Evolutionary conservation across 106 monocot species (phyloP).

Genomic region (Platanthera guangdongensis): DNA sequence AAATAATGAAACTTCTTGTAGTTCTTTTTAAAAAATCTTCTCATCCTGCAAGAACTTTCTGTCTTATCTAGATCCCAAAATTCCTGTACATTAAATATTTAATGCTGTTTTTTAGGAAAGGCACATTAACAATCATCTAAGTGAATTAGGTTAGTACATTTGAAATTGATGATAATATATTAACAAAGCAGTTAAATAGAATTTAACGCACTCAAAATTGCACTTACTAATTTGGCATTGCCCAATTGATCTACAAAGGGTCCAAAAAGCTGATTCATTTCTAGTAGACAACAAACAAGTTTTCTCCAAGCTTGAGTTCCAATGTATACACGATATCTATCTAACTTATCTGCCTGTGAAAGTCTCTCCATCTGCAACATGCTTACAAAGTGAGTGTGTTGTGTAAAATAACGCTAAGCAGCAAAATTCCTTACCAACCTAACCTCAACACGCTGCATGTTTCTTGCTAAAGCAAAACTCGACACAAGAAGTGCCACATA

Average conservation of each 20-base stretch:
- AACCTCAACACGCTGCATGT: slow-evolving; percentile 86
- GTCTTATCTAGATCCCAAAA: slow-evolving; percentile 80
- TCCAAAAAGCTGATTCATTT: slow-evolving; percentile 72
- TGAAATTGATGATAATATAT: slow-evolving; percentile 4
- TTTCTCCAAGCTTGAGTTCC: slow-evolving; percentile 74
- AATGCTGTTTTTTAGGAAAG: not conserved
- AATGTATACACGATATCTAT: slow-evolving; percentile 34
- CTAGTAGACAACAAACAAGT: slow-evolving; percentile 66
- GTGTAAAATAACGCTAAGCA: not conserved
- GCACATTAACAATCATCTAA: not conserved
- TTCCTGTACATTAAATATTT: slow-evolving; percentile 26
- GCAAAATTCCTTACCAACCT: not conserved
- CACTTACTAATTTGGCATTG: slow-evolving; percentile 4
- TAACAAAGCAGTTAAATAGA: not conserved
- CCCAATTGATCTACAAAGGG: slow-evolving; percentile 36
- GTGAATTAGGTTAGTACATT: not conserved
- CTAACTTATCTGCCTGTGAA: slow-evolving; percentile 50
- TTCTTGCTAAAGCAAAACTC: slow-evolving; percentile 83
- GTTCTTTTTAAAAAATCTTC: slow-evolving; percentile 77
- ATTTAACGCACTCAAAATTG: not conserved
- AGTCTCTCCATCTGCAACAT: slow-evolving; percentile 76
- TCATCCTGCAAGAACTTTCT: slow-evolving; percentile 87
- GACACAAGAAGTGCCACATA: slow-evolving; percentile 82
- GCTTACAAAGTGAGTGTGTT: not conserved
- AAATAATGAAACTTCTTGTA: slow-evolving; percentile 65